Conservation (phyloP, 2,329 filamentous ascomycete species). For the Fusarium transvaalense region DNA sequence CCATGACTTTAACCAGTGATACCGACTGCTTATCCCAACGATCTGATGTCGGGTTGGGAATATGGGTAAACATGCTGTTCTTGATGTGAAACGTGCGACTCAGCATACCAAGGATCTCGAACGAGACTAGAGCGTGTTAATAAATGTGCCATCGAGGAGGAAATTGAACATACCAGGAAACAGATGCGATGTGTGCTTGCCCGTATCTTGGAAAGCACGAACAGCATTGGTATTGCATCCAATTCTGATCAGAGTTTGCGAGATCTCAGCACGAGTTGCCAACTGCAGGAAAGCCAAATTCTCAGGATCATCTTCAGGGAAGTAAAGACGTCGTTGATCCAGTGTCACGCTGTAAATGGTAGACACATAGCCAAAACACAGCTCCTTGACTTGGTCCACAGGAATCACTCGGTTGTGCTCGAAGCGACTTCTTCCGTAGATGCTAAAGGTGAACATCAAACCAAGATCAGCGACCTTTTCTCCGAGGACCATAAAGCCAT, state of each 20-base stretch:
- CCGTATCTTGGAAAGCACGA: conserved; percentile 57
- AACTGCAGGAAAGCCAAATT: conserved; percentile 62
- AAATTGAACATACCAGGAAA: conserved; percentile 59
- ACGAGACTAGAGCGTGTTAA: conserved; percentile 59
- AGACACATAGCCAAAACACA: conserved; percentile 67
- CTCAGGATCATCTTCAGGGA: conserved; percentile 57
- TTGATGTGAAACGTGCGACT: conserved; percentile 63
- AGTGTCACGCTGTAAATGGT: conserved; percentile 63
- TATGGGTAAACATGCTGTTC: conserved; percentile 63
- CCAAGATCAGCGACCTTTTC: conserved; percentile 63
- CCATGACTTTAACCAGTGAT: conserved; percentile 57
- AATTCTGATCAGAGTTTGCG: conserved; percentile 64
- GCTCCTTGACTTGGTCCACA: conserved; percentile 64
- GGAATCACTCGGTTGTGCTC: conserved; percentile 65
- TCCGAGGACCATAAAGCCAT: conserved; percentile 65
- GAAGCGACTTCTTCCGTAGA: conserved; percentile 63
- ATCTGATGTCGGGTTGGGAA: conserved; percentile 69
- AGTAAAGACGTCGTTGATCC: conserved; percentile 56
- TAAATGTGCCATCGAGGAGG: neutral
- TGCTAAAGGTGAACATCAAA: conserved; percentile 66
- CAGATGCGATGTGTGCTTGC: conserved; percentile 59
- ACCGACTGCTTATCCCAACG: conserved; percentile 66
- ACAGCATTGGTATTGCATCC: conserved; percentile 67
- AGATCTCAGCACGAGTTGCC: conserved; percentile 63
- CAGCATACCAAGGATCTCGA: conserved; percentile 71